Conservation (phyloP, 2,329 filamentous ascomycete genomes). For the Dactylellina cionopaga region DNA sequence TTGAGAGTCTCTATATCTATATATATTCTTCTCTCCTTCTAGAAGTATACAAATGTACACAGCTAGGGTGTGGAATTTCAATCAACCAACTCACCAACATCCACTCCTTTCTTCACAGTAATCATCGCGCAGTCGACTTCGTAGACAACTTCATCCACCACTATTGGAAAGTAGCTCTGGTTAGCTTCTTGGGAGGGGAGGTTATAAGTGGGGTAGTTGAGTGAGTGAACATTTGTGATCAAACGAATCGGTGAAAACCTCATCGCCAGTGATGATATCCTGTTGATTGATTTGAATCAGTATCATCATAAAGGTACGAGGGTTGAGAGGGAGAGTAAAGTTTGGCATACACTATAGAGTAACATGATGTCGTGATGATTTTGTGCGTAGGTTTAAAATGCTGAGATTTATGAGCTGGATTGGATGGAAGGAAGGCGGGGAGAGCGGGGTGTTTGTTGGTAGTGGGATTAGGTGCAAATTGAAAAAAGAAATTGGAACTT, state of each 20-base stretch:
- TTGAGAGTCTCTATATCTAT: no score
- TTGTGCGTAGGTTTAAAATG: no score
- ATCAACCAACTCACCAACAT: conserved; percentile 70
- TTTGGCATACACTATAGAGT: conserved; percentile 71
- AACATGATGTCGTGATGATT: conserved; percentile 72
- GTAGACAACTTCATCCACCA: conserved; percentile 81
- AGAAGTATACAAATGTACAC: background rate
- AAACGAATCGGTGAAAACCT: conserved; percentile 97
- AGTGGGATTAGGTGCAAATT: no score
- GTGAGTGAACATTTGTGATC: conserved; percentile 70
- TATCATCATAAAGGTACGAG: background rate
- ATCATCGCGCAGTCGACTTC: conserved; percentile 95
- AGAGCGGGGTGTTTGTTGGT: no score
- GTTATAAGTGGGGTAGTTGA: no score
- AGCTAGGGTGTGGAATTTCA: background rate
- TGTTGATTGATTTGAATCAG: conserved; percentile 61
- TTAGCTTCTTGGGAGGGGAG: background rate
- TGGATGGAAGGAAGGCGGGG: no score
- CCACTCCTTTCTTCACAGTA: conserved; percentile 70
- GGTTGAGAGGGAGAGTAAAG: background rate
- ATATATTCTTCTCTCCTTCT: no score
- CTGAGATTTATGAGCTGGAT: no score
- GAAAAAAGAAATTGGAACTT: no score
- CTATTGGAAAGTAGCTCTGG: background rate
- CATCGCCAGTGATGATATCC: conserved; percentile 90